Evolutionary conservation across 106 monocot genomes (phyloP).

Genomic region (Ottelia alismoides): DNA sequence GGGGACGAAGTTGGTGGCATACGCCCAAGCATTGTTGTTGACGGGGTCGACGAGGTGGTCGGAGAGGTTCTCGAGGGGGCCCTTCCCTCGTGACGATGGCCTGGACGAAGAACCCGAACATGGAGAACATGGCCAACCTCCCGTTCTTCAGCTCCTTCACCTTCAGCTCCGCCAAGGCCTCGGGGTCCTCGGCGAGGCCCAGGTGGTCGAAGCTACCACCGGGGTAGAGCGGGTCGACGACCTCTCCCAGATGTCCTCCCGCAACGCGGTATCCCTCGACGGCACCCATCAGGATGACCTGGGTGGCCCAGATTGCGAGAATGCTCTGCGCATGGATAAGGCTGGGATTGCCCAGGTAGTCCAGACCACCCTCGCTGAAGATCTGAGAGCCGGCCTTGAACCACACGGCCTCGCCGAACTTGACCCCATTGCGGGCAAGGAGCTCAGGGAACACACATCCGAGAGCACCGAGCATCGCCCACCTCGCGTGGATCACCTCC

Average conservation of each 20-base stretch:
- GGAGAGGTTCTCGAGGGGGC: too few relatives aligned
- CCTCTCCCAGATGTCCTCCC: constrained; percentile 24
- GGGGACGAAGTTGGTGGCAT: too few relatives aligned
- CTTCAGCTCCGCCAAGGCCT: constrained; percentile 34
- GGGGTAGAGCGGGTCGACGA: constrained; percentile 23
- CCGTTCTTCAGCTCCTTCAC: too few relatives aligned
- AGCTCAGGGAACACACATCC: constrained; percentile 5
- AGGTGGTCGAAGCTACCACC: constrained; percentile 30
- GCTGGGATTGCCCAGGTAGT: constrained; percentile 6
- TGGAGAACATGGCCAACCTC: too few relatives aligned
- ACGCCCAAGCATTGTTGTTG: too few relatives aligned
- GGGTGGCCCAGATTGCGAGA: background rate
- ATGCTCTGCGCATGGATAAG: constrained; percentile 4
- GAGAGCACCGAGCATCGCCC: constrained; percentile 2
- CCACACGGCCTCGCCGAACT: constrained; percentile 7
- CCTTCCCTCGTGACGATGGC: too few relatives aligned
- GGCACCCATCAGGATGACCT: background rate
- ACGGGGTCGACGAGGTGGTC: too few relatives aligned
- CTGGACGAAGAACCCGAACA: too few relatives aligned
- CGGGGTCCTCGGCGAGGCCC: constrained; percentile 27
- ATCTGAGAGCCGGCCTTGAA: constrained; percentile 5
- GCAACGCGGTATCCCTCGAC: constrained; percentile 5
- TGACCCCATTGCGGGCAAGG: background rate
- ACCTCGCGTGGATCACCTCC: constrained; percentile 2
- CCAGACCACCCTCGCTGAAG: constrained; percentile 1